These are phyloP conservation scores for Penicillium atrosanguineum DNA, from an alignment of 495 filamentous ascomycete species.

Conservation along the genomic window DNA sequence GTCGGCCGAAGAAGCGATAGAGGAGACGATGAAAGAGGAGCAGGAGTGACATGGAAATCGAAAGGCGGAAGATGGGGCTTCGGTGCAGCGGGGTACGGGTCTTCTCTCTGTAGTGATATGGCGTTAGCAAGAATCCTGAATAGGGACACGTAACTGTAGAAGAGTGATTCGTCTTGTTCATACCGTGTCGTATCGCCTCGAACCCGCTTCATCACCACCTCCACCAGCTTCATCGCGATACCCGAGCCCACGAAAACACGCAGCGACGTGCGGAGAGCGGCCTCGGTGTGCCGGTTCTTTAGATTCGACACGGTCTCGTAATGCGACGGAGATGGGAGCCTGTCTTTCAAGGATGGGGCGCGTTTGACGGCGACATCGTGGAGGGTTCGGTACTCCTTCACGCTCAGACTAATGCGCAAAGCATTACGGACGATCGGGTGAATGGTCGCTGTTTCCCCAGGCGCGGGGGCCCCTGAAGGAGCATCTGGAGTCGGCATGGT, in stretches of 20 bases:
- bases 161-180: neutral
- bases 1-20: constrained; percentile 80
- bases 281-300: constrained; percentile 71
- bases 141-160: neutral
- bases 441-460: constrained; percentile 13
- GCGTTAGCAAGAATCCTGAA: neutral
- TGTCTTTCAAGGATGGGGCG: constrained; percentile 55
- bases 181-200: constrained; percentile 35
- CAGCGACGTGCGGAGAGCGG: constrained; percentile 71
- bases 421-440: constrained; percentile 59
- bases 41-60: constrained; percentile 76
- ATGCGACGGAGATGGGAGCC: constrained; percentile 55
- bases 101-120: constrained; percentile 28
- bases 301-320: constrained; percentile 51
- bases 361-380: constrained; percentile 75
- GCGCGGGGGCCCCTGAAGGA: constrained; percentile 6
- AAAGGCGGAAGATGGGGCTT: constrained; percentile 71
- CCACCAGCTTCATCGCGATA: constrained; percentile 67
- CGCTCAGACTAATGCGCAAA: constrained; percentile 77
- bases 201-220: constrained; percentile 49
- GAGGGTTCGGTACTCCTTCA: constrained; percentile 78
- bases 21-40: constrained; percentile 85
- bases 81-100: constrained; percentile 56
- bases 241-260: constrained; percentile 73
- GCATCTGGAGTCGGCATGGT: constrained; percentile 17